These are phyloP conservation scores for Colletotrichum liriopes DNA, from an alignment of 2,329 filamentous ascomycete genomes.

Conservation along the genomic window DNA sequence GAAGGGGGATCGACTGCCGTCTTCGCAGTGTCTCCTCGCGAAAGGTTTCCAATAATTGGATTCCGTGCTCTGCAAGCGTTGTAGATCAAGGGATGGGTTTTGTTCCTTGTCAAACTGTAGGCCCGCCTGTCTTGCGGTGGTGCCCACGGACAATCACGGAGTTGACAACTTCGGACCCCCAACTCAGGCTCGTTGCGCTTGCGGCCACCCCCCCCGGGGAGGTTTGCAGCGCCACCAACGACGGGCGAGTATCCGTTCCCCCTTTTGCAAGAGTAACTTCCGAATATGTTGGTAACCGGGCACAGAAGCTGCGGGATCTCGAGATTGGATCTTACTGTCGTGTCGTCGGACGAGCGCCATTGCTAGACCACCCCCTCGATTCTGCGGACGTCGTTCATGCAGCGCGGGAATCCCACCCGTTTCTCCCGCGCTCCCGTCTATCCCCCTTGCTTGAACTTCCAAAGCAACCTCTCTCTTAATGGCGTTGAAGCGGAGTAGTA, in stretches of 20 bases:
- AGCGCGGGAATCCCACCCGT: background rate
- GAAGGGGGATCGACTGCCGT: background rate
- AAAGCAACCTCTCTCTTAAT: background rate
- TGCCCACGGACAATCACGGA: constrained; percentile 41
- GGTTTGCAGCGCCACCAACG: constrained; percentile 16
- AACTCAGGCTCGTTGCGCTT: constrained; percentile 36
- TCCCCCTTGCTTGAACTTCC: background rate
- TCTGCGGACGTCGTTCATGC: constrained; percentile 2
- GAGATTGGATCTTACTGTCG: constrained; percentile 4
- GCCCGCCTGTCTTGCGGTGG: constrained; percentile 8
- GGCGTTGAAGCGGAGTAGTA: background rate
- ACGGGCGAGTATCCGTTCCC: background rate
- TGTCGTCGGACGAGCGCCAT: background rate
- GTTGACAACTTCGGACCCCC: constrained; percentile 41
- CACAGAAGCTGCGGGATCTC: background rate
- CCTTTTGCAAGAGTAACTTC: background rate
- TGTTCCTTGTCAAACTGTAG: constrained; percentile 1
- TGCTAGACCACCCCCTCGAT: background rate
- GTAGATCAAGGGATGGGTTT: constrained; percentile 25
- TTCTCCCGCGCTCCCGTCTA: background rate
- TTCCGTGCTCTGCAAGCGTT: background rate
- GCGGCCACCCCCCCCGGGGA: constrained; percentile 17
- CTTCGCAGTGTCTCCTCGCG: background rate
- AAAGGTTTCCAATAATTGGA: background rate
- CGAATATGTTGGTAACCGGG: background rate